A percentile compares a stretch with the other conserved stretches of the same genome.
Conservation (phyloP, 2,329 filamentous ascomycete genomes). For the Pseudogymnoascus sp. region DNA sequence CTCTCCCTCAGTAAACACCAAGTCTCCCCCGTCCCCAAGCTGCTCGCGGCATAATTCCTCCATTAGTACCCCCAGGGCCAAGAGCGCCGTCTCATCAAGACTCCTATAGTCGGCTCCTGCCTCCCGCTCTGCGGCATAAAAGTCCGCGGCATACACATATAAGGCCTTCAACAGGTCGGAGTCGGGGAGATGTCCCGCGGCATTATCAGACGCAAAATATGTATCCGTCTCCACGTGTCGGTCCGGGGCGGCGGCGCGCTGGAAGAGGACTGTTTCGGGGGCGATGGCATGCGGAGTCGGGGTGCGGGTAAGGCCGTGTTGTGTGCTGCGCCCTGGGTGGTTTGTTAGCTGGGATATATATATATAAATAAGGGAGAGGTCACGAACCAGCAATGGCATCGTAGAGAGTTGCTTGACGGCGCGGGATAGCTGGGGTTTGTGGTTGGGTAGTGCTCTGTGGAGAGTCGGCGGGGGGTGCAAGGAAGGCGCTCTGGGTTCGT, state of each 20-base stretch:
- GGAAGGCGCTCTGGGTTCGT: slow-evolving; percentile 12
- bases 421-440: background rate
- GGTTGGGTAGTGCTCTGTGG: background rate
- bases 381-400: slow-evolving; percentile 62
- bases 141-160: slow-evolving; percentile 59
- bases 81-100: slow-evolving; percentile 69
- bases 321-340: slow-evolving; percentile 11
- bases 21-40: slow-evolving; percentile 56
- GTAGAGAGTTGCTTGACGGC: slow-evolving; percentile 48
- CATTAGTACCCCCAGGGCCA: slow-evolving; percentile 65
- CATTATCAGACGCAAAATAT: slow-evolving; percentile 57
- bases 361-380: background rate
- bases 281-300: slow-evolving; percentile 34
- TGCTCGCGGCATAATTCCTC: slow-evolving; percentile 58
- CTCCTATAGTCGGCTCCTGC: slow-evolving; percentile 39
- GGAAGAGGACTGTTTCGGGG: slow-evolving; percentile 65
- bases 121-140: slow-evolving; percentile 39
- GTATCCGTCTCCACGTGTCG: slow-evolving; percentile 64
- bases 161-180: slow-evolving; percentile 61
- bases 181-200: slow-evolving; percentile 50
- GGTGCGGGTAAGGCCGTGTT: slow-evolving; percentile 25
- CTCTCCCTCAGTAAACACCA: slow-evolving; percentile 59
- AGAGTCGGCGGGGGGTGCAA: slow-evolving; percentile 6
- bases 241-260: slow-evolving; percentile 50
- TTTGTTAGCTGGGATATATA: background rate